phyloP scores from a whole-genome alignment of 1,284 basidiomycete species.

The Trametes polyzona region DNA sequence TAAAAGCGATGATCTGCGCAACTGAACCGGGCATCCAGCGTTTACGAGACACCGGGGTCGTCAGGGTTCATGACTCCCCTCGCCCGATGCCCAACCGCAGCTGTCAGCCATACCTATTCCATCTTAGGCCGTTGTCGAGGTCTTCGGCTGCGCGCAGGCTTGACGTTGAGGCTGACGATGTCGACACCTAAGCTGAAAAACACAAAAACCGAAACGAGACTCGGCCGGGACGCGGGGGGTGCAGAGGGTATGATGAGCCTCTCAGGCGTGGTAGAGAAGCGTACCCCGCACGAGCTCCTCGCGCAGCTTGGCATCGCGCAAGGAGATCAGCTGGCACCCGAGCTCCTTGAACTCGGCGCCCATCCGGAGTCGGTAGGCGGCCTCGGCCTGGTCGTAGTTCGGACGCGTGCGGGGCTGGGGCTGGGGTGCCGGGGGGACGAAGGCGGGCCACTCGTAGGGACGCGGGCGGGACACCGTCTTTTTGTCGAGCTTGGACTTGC shows the following conservation, averaged over 20 bases:
- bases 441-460: neutral
- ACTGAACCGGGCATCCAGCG: too few relatives aligned
- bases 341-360: neutral
- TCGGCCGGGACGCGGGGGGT: neutral
- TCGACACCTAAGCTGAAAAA: neutral
- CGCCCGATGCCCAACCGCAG: constrained; percentile 2
- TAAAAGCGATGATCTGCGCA: neutral
- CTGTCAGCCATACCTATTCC: constrained; percentile 7
- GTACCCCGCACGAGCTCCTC: constrained; percentile 3
- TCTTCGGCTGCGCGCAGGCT: constrained; percentile 8
- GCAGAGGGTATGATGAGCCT: neutral
- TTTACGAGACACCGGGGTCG: too few relatives aligned
- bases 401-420: neutral
- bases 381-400: neutral
- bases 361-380: neutral
- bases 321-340: neutral
- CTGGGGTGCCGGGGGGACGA: neutral
- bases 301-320: neutral
- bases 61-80: too few relatives aligned
- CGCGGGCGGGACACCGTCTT: neutral
- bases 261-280: neutral
- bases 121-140: constrained; percentile 1
- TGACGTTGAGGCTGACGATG: too few relatives aligned
- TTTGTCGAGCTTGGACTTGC: too few relatives aligned
- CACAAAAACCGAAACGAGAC: neutral